These are phyloP conservation scores for Gaertneriomyces semiglobifer DNA, from an alignment of 192 early-diverging fungal genomes.

Conservation along the genomic window DNA sequence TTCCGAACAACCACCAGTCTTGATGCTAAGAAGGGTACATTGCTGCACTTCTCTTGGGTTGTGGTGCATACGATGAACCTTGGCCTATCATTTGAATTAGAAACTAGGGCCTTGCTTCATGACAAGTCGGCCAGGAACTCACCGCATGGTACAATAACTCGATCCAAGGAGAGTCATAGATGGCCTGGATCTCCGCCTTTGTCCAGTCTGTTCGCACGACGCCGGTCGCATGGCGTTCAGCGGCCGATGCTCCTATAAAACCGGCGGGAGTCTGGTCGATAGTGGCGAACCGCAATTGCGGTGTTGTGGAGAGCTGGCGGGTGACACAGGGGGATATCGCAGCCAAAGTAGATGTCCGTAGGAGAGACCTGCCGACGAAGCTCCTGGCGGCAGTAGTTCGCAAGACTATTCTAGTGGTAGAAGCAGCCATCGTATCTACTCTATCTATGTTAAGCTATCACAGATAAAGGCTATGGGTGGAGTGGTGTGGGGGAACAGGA, in stretches of 20 bases:
- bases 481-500: too few relatives aligned
- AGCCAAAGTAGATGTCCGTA: too few relatives aligned
- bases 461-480: too few relatives aligned
- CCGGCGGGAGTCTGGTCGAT: too few relatives aligned
- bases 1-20: constrained; percentile 80
- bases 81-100: constrained; percentile 47
- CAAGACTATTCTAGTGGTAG: too few relatives aligned
- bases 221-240: constrained; percentile 23
- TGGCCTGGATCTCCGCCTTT: constrained; percentile 65
- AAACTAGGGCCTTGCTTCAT: not conserved
- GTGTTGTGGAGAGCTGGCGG: too few relatives aligned
- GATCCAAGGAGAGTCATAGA: constrained; percentile 75
- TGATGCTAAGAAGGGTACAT: constrained; percentile 76
- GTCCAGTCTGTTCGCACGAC: constrained; percentile 63
- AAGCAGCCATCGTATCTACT: too few relatives aligned
- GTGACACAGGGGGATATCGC: too few relatives aligned
- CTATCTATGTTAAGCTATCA: too few relatives aligned
- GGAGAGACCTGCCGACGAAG: too few relatives aligned
- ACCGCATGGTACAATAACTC: constrained; percentile 73
- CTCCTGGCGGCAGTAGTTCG: too few relatives aligned
- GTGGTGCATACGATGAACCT: constrained; percentile 69
- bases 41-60: constrained; percentile 72
- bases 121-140: constrained; percentile 25
- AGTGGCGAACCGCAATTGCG: too few relatives aligned
- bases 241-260: constrained; percentile 1